Percentiles rank a stretch among this genome's conserved stretches.
Conservation (phyloP, 2,329 filamentous ascomycete genomes). For the Mycosphaerelloides madeirae region DNA sequence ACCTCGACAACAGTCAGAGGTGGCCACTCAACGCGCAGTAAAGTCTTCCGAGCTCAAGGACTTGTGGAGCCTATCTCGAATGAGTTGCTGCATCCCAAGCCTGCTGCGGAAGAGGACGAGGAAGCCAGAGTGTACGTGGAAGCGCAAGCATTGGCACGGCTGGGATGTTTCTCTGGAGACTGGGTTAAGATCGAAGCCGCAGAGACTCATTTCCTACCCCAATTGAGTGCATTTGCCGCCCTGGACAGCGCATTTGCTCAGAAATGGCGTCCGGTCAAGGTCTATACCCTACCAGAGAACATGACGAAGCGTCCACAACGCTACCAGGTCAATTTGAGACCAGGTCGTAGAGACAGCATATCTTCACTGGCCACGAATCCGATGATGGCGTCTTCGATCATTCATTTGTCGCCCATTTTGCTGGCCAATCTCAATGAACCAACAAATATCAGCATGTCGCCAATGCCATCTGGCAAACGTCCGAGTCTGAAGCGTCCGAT, state of each 20-base stretch:
- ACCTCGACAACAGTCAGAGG: constrained; percentile 77
- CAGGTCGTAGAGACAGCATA: constrained; percentile 51
- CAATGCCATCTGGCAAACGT: constrained; percentile 43
- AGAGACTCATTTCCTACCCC: constrained; percentile 66
- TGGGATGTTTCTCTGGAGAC: constrained; percentile 95
- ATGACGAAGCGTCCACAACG: constrained; percentile 50
- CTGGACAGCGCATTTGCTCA: constrained; percentile 62
- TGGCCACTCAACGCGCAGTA: constrained; percentile 62
- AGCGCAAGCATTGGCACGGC: constrained; percentile 74
- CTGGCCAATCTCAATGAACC: constrained; percentile 79
- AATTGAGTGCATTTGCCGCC: constrained; percentile 62
- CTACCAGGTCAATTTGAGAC: constrained; percentile 50
- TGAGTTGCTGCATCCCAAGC: constrained; percentile 79
- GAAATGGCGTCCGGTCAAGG: constrained; percentile 75
- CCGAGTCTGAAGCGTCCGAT: constrained; percentile 40
- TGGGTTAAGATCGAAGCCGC: constrained; percentile 84
- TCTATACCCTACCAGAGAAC: constrained; percentile 82
- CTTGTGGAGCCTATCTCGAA: constrained; percentile 67
- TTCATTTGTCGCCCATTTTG: constrained; percentile 79
- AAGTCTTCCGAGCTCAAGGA: constrained; percentile 78
- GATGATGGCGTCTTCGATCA: constrained; percentile 54
- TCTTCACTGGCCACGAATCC: constrained; percentile 42
- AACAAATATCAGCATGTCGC: constrained; percentile 71
- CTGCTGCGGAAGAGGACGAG: constrained; percentile 78
- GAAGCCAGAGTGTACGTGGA: constrained; percentile 86